Evolutionary conservation across 345 rosid species (phyloP).

Genomic region (Arabis alpina): DNA sequence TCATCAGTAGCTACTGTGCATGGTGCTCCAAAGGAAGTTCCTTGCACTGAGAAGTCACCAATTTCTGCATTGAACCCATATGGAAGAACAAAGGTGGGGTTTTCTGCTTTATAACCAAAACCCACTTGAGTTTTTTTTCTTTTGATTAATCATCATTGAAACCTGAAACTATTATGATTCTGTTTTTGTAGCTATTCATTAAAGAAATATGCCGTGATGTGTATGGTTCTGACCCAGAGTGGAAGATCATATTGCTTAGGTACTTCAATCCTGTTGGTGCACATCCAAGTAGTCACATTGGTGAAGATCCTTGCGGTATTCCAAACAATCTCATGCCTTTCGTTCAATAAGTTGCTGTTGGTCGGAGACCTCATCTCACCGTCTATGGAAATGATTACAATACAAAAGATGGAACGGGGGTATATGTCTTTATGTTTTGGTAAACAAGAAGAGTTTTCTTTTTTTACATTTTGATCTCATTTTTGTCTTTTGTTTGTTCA

Average conservation of each 20-base stretch:
- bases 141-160: slow-evolving; percentile 15
- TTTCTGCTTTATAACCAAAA: neutral
- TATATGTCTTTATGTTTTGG: slow-evolving; percentile 46
- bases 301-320: slow-evolving; percentile 92
- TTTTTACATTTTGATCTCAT: neutral
- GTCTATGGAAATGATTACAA: slow-evolving; percentile 82
- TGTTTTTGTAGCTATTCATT: slow-evolving; percentile 63
- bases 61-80: slow-evolving; percentile 78
- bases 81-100: slow-evolving; percentile 85
- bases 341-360: slow-evolving; percentile 92
- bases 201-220: slow-evolving; percentile 89
- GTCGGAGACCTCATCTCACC: slow-evolving; percentile 76
- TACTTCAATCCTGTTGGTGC: slow-evolving; percentile 98
- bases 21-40: slow-evolving; percentile 91
- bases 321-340: slow-evolving; percentile 99
- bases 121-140: neutral
- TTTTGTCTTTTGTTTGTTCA: slow-evolving; percentile 33
- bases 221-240: slow-evolving; percentile 64
- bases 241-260: slow-evolving; percentile 87
- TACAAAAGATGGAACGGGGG: slow-evolving; percentile 96
- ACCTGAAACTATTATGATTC: slow-evolving; percentile 7
- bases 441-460: neutral
- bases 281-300: slow-evolving; percentile 86
- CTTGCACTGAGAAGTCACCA: slow-evolving; percentile 86
- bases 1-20: slow-evolving; percentile 97